Base-by-base conservation (phyloP, 371 early-diverging fungal genomes). In the Mucor lusitanicus region DNA sequence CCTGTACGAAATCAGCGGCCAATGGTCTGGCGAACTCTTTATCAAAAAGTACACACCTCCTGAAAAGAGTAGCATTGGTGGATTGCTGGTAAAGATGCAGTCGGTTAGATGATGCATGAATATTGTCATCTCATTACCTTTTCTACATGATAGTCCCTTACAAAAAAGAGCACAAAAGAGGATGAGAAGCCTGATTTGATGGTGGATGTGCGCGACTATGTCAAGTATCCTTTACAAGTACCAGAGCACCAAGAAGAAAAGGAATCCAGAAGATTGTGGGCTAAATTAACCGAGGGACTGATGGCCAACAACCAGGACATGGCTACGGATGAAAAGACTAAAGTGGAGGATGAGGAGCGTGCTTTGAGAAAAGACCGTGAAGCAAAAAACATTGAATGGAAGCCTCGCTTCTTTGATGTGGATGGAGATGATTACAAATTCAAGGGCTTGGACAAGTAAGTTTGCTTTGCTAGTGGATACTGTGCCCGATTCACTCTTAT, bases 331-430 rank as follows among this genome's bases (percentile, higher is more conserved):
- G 92, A 94, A 68, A 97, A 97, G 72, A 73, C 83, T 0, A 83
- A 80, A 15, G 90, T 97, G 28, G 97, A 97, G 73, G 92, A 94
- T 69, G 74, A 78, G 30, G 96, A 97, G 75, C 87, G 97, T 21
- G 71, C 72, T 32, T 73, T 79, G 25, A 81, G 85, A 33, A 91
- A 88, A 69, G 76, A 72, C 15, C 81, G 94, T 15, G 90, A 88
- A 33, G 73, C 72, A 9, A 77, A 79, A 1, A 82, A 78, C 6
- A 67, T 78, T 42, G 64, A 68, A 37, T 90, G 82, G 76, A 56
- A 71, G 7, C 77, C 85, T 25, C 77, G 87, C 30, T 90, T 85
- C 70, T 90, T 90, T 73, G 62, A 70, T 27, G 28, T 39, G 7
- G 61, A 67, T 42, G 70, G 72, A 46, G 76, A 78, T 35, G 63